phyloP scores from a whole-genome alignment of 2,329 filamentous ascomycete species.

The Pleochaeta shiraiana region DNA sequence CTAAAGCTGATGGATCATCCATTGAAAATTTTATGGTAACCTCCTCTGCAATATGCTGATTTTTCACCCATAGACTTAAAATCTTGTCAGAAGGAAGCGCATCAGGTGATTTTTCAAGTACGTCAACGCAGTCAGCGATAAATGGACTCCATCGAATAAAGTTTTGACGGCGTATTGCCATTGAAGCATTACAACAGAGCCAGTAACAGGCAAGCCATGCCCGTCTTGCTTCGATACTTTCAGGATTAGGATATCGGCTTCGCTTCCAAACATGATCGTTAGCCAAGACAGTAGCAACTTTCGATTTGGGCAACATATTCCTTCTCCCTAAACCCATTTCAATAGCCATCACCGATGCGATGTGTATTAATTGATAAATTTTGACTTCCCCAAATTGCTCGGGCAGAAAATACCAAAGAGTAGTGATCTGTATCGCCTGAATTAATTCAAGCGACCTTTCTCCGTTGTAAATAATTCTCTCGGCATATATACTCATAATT shows the following conservation, averaged over 20 bases:
- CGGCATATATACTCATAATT: constrained; percentile 26
- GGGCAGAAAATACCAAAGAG: constrained; percentile 28
- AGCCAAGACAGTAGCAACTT: constrained; percentile 22
- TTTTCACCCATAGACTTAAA: constrained; percentile 22
- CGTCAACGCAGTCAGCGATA: constrained; percentile 24
- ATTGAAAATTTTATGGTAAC: constrained; percentile 33
- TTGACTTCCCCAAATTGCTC: constrained; percentile 25
- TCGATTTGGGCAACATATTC: constrained; percentile 13
- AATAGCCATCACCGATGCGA: constrained; percentile 27
- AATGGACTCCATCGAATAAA: constrained; percentile 23
- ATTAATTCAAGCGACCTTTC: constrained; percentile 30
- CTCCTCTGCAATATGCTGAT: constrained; percentile 30
- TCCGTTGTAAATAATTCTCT: constrained; percentile 25
- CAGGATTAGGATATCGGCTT: constrained; percentile 18
- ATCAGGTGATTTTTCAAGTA: constrained; percentile 22
- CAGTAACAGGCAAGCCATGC: constrained; percentile 19
- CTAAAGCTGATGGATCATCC: constrained; percentile 20
- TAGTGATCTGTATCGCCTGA: constrained; percentile 26
- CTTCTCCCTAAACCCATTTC: constrained; percentile 19
- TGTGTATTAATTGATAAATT: constrained; percentile 29
- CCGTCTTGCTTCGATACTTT: constrained; percentile 18
- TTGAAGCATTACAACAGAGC: constrained; percentile 21
- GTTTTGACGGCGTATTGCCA: constrained; percentile 24
- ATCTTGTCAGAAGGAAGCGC: constrained; percentile 21
- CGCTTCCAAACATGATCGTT: constrained; percentile 23